Evolutionary conservation across 129 eudicot genomes (phyloP), one percentile per base, ranked within the genome.

Genomic region (Lactuca saligna): DNA sequence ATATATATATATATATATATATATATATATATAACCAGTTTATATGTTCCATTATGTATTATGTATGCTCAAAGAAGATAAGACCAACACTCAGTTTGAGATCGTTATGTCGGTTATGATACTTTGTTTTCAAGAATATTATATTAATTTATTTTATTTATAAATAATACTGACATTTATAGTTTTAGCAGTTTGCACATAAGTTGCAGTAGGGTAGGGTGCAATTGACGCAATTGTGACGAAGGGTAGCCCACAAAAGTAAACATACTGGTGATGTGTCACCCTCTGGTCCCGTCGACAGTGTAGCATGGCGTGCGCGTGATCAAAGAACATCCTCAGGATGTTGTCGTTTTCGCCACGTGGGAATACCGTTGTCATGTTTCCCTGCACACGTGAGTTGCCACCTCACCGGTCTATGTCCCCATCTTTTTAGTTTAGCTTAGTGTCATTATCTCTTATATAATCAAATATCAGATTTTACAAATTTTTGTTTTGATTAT

Each of bases 331-430:
- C 66, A 48, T n/a, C 20, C 68, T 14, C 60, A 63, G 65, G 70
- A 39, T 63, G 35, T 65, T 65, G 78, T 56, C 78, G 35, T 74
- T 50, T 57, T 42, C 58, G 59, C 66, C 72, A 55, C 79, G 79
- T 74, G 73, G 60, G 66, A 56, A 44, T 46, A 32, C 53, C 17
- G 17, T 32, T 73, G 57, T 73, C 64, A n/a, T 73, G 48, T 63
- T 73, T 73, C 29, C 65, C 55, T 74, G 65, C 78, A 57, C 79
- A 74, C 79, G 79, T 65, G 72, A 74, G 60, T 57, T 74, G 72
- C 66, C 59, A 73, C 14, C 44, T 63, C 42, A 49, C 8, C 31
- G 7, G 29, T 20, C 17, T 32, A 12, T 35, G 48, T 11, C 51
- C 49, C 49, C 49, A 42, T 46, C 51, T 10, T 46, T 46, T 46